Conservation (phyloP, 331 rosid species). For the Dryas integrifolia region DNA sequence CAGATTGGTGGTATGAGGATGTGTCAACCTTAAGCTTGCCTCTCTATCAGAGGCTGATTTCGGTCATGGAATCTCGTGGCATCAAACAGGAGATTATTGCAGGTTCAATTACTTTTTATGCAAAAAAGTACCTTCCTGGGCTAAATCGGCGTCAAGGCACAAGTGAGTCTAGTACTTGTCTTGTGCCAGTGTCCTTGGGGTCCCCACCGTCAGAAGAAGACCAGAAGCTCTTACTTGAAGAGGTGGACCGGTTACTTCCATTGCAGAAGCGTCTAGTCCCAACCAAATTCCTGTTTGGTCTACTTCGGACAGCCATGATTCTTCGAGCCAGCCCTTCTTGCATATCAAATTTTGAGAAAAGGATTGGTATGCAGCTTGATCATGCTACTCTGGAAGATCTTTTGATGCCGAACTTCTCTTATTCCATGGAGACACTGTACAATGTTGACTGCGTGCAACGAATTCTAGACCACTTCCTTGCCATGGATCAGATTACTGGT, state of each 20-base stretch:
- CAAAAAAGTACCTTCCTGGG: conserved; percentile 80
- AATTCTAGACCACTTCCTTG: conserved; percentile 82
- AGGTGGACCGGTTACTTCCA: conserved; percentile 69
- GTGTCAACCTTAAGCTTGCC: conserved; percentile 69
- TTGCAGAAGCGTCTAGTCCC: conserved; percentile 73
- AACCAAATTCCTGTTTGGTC: conserved; percentile 75
- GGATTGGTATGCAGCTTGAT: conserved; percentile 90
- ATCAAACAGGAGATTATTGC: conserved; percentile 78
- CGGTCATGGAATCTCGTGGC: conserved; percentile 87
- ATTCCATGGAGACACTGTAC: conserved; percentile 95
- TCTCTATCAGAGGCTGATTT: conserved; percentile 73
- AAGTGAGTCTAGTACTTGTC: conserved; percentile 55
- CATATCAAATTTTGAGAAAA: conserved; percentile 78
- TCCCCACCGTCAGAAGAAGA: conserved; percentile 78
- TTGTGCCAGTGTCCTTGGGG: conserved; percentile 51
- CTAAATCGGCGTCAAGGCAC: conserved; percentile 71
- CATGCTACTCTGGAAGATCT: conserved; percentile 94
- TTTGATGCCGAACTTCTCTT: conserved; percentile 90
- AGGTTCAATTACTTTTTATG: conserved; percentile 76
- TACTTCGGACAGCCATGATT: conserved; percentile 89
- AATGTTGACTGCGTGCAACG: conserved; percentile 94
- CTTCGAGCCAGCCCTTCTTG: conserved; percentile 62
- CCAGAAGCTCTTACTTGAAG: conserved; percentile 78
- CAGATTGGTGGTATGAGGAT: conserved; percentile 98
- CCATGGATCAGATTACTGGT: conserved; percentile 69